Conservation (phyloP, 805 yeast species). For the Priceomyces fermenticarens region DNA sequence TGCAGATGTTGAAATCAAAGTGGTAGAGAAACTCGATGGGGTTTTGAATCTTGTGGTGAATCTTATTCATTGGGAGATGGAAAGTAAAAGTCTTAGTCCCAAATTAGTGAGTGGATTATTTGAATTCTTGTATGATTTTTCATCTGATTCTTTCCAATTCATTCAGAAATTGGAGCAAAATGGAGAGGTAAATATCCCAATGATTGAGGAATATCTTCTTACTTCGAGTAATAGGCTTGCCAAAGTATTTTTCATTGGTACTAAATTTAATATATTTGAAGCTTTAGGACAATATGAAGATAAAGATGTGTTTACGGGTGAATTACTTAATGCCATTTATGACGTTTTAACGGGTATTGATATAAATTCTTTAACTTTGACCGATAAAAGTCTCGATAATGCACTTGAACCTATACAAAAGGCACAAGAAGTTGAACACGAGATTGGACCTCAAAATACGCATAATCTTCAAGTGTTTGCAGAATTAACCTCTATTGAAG, state of each 20-base stretch:
- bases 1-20: constrained; percentile 44
- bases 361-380: constrained; percentile 25
- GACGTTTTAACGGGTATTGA: constrained; percentile 24
- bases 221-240: constrained; percentile 21
- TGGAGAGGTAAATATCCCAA: constrained; percentile 9
- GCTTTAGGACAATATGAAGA: constrained; percentile 17
- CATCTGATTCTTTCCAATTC: constrained; percentile 56
- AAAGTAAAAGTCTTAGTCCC: constrained; percentile 33
- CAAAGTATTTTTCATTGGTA: constrained; percentile 38
- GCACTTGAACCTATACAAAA: constrained; percentile 34
- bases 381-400: constrained; percentile 25
- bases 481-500: constrained; percentile 62
- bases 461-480: constrained; percentile 45
- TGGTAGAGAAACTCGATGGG: constrained; percentile 44
- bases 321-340: constrained; percentile 20
- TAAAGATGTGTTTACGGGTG: constrained; percentile 16
- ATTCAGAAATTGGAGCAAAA: constrained; percentile 27
- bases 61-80: constrained; percentile 35
- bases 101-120: constrained; percentile 50
- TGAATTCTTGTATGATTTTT: constrained; percentile 58
- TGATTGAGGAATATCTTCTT: constrained; percentile 13
- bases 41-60: constrained; percentile 36
- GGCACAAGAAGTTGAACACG: constrained; percentile 20
- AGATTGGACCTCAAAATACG: constrained; percentile 27
- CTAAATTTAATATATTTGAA: constrained; percentile 41